Evolutionary conservation across 441 rosid species (phyloP).

Genomic region (Mallotus repandus): DNA sequence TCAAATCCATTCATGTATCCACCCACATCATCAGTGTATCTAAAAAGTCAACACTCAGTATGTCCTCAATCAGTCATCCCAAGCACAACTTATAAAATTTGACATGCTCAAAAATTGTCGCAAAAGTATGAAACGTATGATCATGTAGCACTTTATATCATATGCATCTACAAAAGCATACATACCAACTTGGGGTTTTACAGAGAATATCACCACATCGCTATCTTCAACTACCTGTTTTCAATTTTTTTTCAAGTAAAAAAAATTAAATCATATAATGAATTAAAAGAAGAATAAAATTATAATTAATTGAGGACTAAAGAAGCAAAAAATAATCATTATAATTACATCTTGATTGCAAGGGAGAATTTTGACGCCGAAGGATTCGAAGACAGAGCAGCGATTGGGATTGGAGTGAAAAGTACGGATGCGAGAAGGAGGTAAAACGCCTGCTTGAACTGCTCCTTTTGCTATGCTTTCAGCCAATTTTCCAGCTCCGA

Average conservation of each 20-base stretch:
- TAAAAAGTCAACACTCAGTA: too few relatives aligned
- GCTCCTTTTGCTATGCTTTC: conserved; percentile 91
- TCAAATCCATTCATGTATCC: background rate
- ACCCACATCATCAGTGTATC: background rate
- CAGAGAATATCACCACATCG: conserved; percentile 82
- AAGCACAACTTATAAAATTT: too few relatives aligned
- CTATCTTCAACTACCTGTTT: conserved; percentile 71
- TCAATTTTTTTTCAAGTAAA: background rate
- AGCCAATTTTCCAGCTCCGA: conserved; percentile 97
- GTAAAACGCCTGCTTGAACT: conserved; percentile 66
- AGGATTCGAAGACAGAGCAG: conserved; percentile 59
- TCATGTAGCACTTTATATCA: background rate
- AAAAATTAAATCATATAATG: background rate
- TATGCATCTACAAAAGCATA: too few relatives aligned
- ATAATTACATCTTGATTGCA: conserved; percentile 49
- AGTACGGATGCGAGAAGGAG: conserved; percentile 64
- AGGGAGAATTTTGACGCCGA: conserved; percentile 58
- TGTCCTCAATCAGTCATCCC: too few relatives aligned
- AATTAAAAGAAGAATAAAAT: background rate
- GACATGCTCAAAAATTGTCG: too few relatives aligned
- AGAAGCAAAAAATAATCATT: conserved; percentile 1
- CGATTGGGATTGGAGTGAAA: conserved; percentile 62
- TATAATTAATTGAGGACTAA: background rate
- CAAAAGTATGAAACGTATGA: too few relatives aligned
- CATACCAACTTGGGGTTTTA: conserved; percentile 89